A percentile compares a stretch with the other conserved stretches of the same genome.
phyloP scores from a whole-genome alignment of 495 filamentous ascomycete genomes.

The Aspergillus carlsbadensis region DNA sequence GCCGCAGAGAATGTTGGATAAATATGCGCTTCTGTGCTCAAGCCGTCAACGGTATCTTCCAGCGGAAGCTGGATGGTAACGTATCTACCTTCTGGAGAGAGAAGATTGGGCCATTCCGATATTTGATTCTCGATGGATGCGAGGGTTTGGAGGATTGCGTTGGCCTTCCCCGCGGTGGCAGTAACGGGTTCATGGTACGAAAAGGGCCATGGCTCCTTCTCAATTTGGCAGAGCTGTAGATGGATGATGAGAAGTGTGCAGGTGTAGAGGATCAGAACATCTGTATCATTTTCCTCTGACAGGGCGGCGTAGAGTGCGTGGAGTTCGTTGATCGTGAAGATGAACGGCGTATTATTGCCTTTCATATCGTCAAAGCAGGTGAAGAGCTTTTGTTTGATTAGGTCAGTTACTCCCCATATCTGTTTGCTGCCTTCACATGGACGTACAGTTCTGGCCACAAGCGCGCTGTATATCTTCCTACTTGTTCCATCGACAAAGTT shows the following conservation, averaged over 20 bases:
- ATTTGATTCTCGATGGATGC: background rate
- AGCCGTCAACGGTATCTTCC: background rate
- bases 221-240: background rate
- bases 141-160: background rate
- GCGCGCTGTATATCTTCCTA: constrained; percentile 2
- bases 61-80: background rate
- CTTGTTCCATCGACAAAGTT: constrained; percentile 1
- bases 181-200: background rate
- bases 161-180: background rate
- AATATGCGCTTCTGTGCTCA: background rate
- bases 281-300: background rate
- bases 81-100: constrained; percentile 1
- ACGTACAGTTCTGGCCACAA: constrained; percentile 5
- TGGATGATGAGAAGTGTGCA: constrained; percentile 5
- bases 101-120: background rate
- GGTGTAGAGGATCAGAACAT: constrained; percentile 2
- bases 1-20: constrained; percentile 4
- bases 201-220: background rate
- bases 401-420: background rate
- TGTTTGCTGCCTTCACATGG: background rate
- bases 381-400: background rate
- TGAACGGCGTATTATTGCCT: background rate
- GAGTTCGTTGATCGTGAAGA: constrained; percentile 9
- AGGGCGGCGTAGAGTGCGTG: background rate
- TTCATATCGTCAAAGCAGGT: constrained; percentile 7